These are phyloP conservation scores for Mallotus japonicus DNA, from an alignment of 441 rosid genomes.

Conservation along the genomic window DNA sequence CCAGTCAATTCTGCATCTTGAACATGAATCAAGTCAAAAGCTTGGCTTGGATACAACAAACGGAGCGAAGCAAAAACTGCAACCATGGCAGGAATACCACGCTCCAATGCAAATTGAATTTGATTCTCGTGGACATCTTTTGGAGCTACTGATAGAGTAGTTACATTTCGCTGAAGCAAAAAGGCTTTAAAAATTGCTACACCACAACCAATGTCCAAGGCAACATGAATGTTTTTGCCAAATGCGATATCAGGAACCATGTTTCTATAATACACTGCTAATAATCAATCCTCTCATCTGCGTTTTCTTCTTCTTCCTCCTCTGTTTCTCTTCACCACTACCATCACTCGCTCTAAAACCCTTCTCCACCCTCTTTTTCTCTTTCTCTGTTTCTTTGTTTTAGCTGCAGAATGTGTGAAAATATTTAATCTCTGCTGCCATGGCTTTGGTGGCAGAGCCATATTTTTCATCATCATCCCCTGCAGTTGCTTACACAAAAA, in stretches of 20 bases:
- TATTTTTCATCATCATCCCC: slow-evolving; percentile 36
- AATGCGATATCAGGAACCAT: slow-evolving; percentile 78
- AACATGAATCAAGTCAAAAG: slow-evolving; percentile 88
- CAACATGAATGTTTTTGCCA: slow-evolving; percentile 63
- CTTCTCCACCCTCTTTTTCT: background rate
- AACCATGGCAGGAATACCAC: slow-evolving; percentile 94
- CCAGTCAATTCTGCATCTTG: slow-evolving; percentile 92
- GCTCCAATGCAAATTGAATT: slow-evolving; percentile 94
- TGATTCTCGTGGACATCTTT: slow-evolving; percentile 94
- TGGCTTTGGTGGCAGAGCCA: slow-evolving; percentile 70
- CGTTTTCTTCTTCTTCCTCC: background rate
- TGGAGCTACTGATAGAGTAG: slow-evolving; percentile 79
- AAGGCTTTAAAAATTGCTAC: slow-evolving; percentile 92
- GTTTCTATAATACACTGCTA: slow-evolving; percentile 6
- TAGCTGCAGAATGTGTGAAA: too few relatives aligned
- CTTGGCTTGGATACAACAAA: slow-evolving; percentile 84
- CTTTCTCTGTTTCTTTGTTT: background rate
- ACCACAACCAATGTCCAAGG: slow-evolving; percentile 82
- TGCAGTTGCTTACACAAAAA: slow-evolving; percentile 36
- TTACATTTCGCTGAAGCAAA: slow-evolving; percentile 57
- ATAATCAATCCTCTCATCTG: slow-evolving; percentile 9
- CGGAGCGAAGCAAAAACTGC: slow-evolving; percentile 78
- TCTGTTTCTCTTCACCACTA: slow-evolving; percentile 1
- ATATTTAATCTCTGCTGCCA: slow-evolving; percentile 20
- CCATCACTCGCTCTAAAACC: background rate